Percentiles rank a stretch among this genome's conserved stretches.
These are phyloP conservation scores for Talaromyces adpressus DNA, from an alignment of 495 filamentous ascomycete genomes.

Conservation along the genomic window DNA sequence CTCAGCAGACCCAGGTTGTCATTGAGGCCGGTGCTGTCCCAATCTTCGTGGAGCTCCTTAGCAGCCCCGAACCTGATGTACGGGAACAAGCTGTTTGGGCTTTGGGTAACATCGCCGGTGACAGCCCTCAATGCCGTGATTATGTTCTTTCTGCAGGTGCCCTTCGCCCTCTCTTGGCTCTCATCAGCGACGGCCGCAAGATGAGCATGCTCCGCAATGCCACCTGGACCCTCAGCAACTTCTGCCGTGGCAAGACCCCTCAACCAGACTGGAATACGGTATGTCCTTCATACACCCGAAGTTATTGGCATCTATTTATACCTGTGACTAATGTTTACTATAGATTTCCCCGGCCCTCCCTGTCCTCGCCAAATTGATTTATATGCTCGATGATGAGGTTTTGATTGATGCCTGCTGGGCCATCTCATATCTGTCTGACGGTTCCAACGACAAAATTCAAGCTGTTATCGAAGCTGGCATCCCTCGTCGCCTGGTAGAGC, in stretches of 20 bases:
- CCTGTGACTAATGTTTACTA: constrained; percentile 14
- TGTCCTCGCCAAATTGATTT: constrained; percentile 93
- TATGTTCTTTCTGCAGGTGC: constrained; percentile 88
- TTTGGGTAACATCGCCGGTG: constrained; percentile 97
- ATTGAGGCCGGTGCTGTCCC: constrained; percentile 98
- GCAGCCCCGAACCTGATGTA: constrained; percentile 95
- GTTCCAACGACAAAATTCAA: constrained; percentile 98
- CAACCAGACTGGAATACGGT: constrained; percentile 98
- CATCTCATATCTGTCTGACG: constrained; percentile 98
- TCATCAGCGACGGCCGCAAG: constrained; percentile 96
- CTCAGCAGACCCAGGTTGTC: constrained; percentile 95
- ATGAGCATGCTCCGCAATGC: constrained; percentile 98
- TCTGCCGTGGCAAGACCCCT: constrained; percentile 98
- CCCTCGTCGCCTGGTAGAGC: constrained; percentile 91
- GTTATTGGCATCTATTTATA: not conserved
- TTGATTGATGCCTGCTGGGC: constrained; percentile 99
- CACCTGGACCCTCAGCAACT: constrained; percentile 99
- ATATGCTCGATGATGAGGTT: constrained; percentile 97
- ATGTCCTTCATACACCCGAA: constrained; percentile 12
- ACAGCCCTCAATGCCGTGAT: constrained; percentile 94
- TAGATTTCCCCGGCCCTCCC: constrained; percentile 96
- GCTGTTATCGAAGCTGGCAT: constrained; percentile 98
- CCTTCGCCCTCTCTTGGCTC: constrained; percentile 75
- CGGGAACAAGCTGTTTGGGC: constrained; percentile 99
- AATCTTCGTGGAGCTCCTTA: constrained; percentile 94